Evolutionary conservation across 2,329 filamentous ascomycete species (phyloP).

Genomic region (Nakataea oryzae): DNA sequence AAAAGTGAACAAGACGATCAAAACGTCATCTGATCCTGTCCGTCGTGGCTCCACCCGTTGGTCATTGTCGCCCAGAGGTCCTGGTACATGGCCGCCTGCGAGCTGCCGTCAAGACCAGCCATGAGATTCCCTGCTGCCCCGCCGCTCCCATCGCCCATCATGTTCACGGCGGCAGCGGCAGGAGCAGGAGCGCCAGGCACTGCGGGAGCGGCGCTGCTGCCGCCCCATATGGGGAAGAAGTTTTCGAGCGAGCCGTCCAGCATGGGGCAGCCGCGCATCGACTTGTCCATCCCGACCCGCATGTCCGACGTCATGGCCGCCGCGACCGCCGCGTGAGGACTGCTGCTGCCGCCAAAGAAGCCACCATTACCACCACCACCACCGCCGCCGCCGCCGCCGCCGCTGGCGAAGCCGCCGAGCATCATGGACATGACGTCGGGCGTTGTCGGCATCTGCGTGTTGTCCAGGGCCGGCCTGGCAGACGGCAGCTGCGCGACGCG

Average conservation of each 20-base stretch:
- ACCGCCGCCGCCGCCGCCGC: conserved; percentile 7
- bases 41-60: conserved; percentile 23
- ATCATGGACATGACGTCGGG: neutral
- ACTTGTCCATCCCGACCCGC: conserved; percentile 7
- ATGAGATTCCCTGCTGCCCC: neutral
- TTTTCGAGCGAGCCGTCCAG: conserved; percentile 37
- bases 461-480: conserved; percentile 2
- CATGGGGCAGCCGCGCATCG: conserved; percentile 33
- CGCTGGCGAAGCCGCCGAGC: neutral
- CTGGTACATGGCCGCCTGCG: conserved; percentile 17
- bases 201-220: conserved; percentile 14
- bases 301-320: conserved; percentile 1
- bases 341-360: neutral
- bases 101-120: neutral
- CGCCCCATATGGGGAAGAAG: conserved; percentile 34
- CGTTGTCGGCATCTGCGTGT: neutral
- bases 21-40: neutral
- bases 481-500: conserved; percentile 23
- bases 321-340: neutral
- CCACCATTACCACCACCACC: conserved; percentile 4
- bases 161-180: neutral
- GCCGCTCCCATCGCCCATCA: conserved; percentile 1
- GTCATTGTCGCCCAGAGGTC: conserved; percentile 40
- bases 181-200: neutral
- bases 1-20: neutral